Percentiles rank a stretch among this genome's conserved stretches.
Evolutionary conservation across 495 filamentous ascomycete genomes (phyloP).

Genomic region (Cryomyces antarcticus): DNA sequence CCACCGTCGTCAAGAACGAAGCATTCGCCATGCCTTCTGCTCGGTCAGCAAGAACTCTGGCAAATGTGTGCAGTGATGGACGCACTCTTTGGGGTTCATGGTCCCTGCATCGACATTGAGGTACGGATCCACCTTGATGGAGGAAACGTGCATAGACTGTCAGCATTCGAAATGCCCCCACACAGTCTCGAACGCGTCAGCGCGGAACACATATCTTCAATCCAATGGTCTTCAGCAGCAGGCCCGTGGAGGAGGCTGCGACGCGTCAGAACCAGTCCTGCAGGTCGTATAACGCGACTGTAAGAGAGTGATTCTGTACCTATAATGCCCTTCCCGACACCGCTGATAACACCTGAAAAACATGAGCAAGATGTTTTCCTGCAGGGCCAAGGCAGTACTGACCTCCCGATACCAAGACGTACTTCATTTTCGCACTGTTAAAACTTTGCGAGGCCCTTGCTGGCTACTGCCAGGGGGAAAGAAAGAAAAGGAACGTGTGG

Average conservation of each 20-base stretch:
- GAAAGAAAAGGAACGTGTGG: conserved; percentile 3
- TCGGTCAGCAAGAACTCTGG: not conserved
- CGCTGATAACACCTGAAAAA: conserved; percentile 48
- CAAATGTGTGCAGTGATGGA: not conserved
- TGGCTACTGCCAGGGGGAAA: conserved; percentile 14
- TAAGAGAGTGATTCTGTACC: conserved; percentile 25
- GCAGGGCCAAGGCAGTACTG: conserved; percentile 8
- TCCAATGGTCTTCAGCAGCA: conserved; percentile 70
- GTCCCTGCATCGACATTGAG: conserved; percentile 72
- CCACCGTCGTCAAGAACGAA: conserved; percentile 59
- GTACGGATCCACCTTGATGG: conserved; percentile 73
- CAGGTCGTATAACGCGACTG: not conserved
- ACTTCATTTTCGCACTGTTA: conserved; percentile 41
- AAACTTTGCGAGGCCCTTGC: conserved; percentile 5
- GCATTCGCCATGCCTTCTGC: conserved; percentile 44
- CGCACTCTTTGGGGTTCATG: conserved; percentile 61
- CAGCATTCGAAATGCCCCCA: conserved; percentile 10
- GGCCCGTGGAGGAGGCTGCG: conserved; percentile 44
- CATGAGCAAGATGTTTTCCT: not conserved
- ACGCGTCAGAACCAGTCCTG: conserved; percentile 13
- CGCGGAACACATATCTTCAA: conserved; percentile 33
- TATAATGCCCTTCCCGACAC: conserved; percentile 70
- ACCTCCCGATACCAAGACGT: conserved; percentile 68
- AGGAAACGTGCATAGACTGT: conserved; percentile 27
- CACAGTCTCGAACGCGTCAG: not conserved